Evolutionary conservation across 2,329 filamentous ascomycete species (phyloP), one percentile per base, ranked within the genome.

Genomic region (Cladosporium colombiae): DNA sequence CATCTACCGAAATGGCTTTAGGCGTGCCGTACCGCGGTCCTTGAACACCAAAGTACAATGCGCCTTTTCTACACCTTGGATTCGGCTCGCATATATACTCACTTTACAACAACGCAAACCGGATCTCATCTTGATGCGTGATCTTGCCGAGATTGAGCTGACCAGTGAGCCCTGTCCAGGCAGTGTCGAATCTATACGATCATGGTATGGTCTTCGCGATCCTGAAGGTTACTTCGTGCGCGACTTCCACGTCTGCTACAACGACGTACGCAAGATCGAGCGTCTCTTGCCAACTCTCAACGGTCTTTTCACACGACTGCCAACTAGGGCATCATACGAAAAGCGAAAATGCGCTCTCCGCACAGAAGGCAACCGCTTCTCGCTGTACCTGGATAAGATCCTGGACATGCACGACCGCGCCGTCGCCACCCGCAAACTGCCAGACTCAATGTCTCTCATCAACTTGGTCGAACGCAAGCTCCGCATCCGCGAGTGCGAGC

Each of bases 11-110:
- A 82, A 85, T 18, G 82, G 87, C 37, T 92, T 97, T 72, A 80
- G 88, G 13, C 83, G 84, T 3, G 86, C 86, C 40, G 83, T 86
- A 33, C 80, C 83, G 31, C 86, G 88, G 18, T 81, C 86, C 5
- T 80, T 83, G 2, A 84, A 86, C 16, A 81, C 83, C 49, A 82
- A 86, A 55, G 83, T 91, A 8, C 82, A 85, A 55, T 98, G 94
- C 78, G 89, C 93, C 69, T 92, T 97, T 77, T 91, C 91, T 33
- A 84, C 87, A 14, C 86, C 89, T 0, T 97, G 93, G 92, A 89
- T 92, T 72, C 88, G 91, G 31, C 87, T 97, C 46, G 93, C 93
- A 0, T 96, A 91, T 87, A 83, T 93, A 3, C 83, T 96, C 68
- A 93, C 89, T 2, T 80, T 91, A 62, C 92, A 93, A 76, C 86